These are phyloP conservation scores for Cystofilobasidium ferigula DNA, from an alignment of 768 basidiomycete genomes.

Conservation along the genomic window DNA sequence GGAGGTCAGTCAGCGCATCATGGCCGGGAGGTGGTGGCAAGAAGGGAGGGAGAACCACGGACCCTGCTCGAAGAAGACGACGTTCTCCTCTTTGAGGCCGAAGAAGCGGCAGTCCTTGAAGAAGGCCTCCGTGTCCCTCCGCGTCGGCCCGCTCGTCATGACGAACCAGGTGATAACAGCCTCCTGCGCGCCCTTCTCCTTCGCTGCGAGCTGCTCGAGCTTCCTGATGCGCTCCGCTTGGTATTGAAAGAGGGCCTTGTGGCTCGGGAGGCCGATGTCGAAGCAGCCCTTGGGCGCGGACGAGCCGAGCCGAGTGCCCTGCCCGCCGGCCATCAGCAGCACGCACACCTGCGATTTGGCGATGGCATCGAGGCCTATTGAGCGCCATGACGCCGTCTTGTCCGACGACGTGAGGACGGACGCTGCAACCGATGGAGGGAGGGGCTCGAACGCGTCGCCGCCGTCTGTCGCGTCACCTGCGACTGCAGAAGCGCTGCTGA, in stretches of 20 bases:
- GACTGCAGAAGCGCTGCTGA: background rate
- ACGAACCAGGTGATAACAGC: conserved; percentile 84
- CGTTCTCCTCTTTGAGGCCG: conserved; percentile 64
- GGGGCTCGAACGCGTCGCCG: conserved; percentile 57
- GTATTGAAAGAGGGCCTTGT: conserved; percentile 88
- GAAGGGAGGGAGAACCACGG: background rate
- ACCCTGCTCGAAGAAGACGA: conserved; percentile 97
- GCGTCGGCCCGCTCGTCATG: conserved; percentile 96
- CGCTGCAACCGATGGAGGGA: conserved; percentile 61
- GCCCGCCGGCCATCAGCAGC: conserved; percentile 93
- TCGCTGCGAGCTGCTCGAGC: conserved; percentile 67
- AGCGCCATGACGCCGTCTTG: conserved; percentile 63
- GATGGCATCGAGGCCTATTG: conserved; percentile 67
- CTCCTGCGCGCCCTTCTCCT: conserved; percentile 36
- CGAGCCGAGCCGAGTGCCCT: conserved; percentile 88
- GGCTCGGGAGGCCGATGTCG: conserved; percentile 85
- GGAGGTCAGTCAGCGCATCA: conserved; percentile 58
- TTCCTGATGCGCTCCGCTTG: conserved; percentile 93
- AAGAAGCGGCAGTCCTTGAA: conserved; percentile 69
- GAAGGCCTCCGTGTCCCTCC: conserved; percentile 71
- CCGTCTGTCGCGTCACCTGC: background rate
- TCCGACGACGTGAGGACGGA: conserved; percentile 35
- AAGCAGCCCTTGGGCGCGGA: conserved; percentile 94
- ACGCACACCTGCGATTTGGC: conserved; percentile 79
- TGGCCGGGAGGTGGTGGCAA: conserved; percentile 25